Evolutionary conservation across 78 protist genomes (phyloP).

Genomic region (Planoprotostelium fungivorum): DNA sequence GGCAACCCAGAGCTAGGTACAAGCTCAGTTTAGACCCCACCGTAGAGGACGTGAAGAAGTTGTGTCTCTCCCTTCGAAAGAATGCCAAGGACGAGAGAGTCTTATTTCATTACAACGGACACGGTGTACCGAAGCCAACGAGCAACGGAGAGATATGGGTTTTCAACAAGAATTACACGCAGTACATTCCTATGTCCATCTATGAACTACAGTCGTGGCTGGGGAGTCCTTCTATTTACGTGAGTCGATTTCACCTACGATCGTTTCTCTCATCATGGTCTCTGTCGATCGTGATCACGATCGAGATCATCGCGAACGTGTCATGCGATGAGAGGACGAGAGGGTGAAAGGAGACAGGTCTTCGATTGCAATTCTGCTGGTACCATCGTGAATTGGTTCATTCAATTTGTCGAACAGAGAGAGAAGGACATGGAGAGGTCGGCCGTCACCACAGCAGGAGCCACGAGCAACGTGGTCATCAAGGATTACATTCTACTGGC

Average conservation of each 20-base stretch:
- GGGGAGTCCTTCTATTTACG: slow-evolving; percentile 84
- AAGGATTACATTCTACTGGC: slow-evolving; percentile 83
- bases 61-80: slow-evolving; percentile 49
- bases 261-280: no score
- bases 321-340: no score
- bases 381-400: slow-evolving; percentile 71
- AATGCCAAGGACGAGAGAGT: slow-evolving; percentile 88
- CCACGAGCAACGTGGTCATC: slow-evolving; percentile 12
- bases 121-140: slow-evolving; percentile 98
- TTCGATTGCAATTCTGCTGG: slow-evolving; percentile 96
- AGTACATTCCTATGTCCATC: slow-evolving; percentile 92
- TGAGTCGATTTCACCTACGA: not conserved
- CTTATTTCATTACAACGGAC: slow-evolving; percentile 98
- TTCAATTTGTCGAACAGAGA: slow-evolving; percentile 69
- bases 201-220: slow-evolving; percentile 90
- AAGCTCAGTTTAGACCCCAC: slow-evolving; percentile 76
- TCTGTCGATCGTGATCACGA: no score
- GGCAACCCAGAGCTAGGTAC: slow-evolving; percentile 82
- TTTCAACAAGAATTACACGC: slow-evolving; percentile 92
- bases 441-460: not conserved
- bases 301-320: no score
- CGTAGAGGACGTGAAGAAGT: slow-evolving; percentile 67
- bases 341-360: not conserved
- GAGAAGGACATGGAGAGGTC: slow-evolving; percentile 47
- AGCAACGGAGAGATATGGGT: slow-evolving; percentile 94